Evolutionary conservation across 1,284 basidiomycete species (phyloP), one percentile per base, ranked within the genome.

Genomic region (Ganoderma multipileum): DNA sequence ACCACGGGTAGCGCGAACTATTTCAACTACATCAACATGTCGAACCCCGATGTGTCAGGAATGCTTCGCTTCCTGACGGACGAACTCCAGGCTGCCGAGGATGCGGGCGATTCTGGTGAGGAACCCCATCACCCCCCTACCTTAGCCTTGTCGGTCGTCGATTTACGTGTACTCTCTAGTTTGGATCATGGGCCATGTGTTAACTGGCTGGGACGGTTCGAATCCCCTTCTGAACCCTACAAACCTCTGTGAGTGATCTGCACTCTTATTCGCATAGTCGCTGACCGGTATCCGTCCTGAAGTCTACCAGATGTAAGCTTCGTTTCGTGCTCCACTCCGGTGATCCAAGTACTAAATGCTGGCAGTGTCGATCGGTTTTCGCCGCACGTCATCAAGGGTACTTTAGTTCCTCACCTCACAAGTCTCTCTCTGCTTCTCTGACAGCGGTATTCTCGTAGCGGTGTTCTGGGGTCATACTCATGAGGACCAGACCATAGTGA

Each of bases 391-490:
- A 93, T 95, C 69, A 90, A 91, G 38, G 90, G 91, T 90, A 72
- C 47, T 88, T 60, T 23, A 30, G 30, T 60, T 50, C 47, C 23
- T 9, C 58, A 60, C 23, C 38, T 23, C 14, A 12, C 55, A 26
- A 11, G 14, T 5, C 38, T 18, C 18, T n/a, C 9, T 58, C 20
- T 38, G 33, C 23, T 83, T 62, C 39, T 55, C 54, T 44, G 47
- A 63, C 30, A 38, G 16, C 63, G 39, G 59, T 39, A 14, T n/a
- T 41, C 52, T 58, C 42, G 28, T 66, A 91, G 90, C 86, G 71
- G 88, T 94, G 57, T 94, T 95, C 82, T 94, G 86, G 75, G 93
- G 93, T 1, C 94, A 95, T 77, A 91, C 91, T 0, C 93, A 95
- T 71, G 92, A 95, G 77, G 94, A 95, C 77, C 86, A 93, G 78